phyloP scores from a whole-genome alignment of 495 filamentous ascomycete genomes.

The Lasiosphaeris hirsuta region DNA sequence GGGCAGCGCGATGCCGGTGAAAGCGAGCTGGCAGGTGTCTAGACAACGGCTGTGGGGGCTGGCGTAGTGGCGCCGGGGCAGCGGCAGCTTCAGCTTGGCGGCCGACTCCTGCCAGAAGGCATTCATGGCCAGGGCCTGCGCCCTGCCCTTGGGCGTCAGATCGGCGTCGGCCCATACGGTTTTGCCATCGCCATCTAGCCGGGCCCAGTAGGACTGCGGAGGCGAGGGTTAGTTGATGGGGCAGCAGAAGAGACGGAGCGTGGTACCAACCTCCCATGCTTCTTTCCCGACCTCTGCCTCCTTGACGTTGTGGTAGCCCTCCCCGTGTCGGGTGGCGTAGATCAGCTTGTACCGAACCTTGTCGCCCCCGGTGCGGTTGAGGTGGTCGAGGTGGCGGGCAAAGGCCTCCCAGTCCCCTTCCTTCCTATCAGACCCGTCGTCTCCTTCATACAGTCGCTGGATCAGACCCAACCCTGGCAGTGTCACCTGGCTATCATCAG shows the following conservation, averaged over 20 bases:
- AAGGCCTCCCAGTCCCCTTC: constrained; percentile 33
- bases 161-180: constrained; percentile 67
- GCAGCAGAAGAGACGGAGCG: not conserved
- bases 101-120: constrained; percentile 61
- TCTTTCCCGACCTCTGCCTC: constrained; percentile 32
- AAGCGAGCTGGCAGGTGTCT: constrained; percentile 61
- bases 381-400: constrained; percentile 23
- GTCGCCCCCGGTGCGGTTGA: constrained; percentile 20
- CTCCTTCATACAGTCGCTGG: constrained; percentile 27
- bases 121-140: constrained; percentile 61
- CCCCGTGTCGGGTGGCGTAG: constrained; percentile 33
- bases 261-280: constrained; percentile 30
- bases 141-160: constrained; percentile 57
- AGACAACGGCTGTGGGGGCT: constrained; percentile 68
- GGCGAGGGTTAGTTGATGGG: not conserved
- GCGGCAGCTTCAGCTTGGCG: constrained; percentile 52
- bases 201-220: constrained; percentile 58
- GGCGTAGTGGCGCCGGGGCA: constrained; percentile 63
- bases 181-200: constrained; percentile 63
- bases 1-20: constrained; percentile 40
- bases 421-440: constrained; percentile 20
- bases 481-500: constrained; percentile 17
- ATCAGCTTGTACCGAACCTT: constrained; percentile 32
- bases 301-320: constrained; percentile 38
- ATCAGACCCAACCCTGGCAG: constrained; percentile 31